These are phyloP conservation scores for Bauhinia variegata DNA, from an alignment of 306 rosid species.

Conservation along the genomic window DNA sequence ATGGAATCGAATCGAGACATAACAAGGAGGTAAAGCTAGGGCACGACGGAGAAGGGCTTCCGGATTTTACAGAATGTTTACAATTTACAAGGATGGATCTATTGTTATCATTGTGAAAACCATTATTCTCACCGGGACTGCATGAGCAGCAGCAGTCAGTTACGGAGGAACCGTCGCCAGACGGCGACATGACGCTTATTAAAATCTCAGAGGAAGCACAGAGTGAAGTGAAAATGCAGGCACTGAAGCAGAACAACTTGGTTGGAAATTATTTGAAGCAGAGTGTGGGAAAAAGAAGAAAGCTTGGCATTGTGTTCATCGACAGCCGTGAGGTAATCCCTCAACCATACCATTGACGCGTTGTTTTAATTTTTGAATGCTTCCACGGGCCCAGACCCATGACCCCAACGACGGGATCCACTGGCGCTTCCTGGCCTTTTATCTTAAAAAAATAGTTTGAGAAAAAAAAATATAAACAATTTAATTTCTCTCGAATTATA, in stretches of 20 bases:
- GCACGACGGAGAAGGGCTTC: conserved; percentile 33
- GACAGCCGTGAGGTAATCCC: neutral
- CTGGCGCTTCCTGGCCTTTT: too few species aligned
- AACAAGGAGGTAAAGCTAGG: conserved; percentile 36
- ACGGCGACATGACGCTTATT: conserved; percentile 55
- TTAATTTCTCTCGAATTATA: too few species aligned
- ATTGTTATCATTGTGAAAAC: conserved; percentile 23
- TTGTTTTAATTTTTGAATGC: too few species aligned
- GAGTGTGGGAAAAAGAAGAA: neutral
- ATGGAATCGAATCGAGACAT: conserved; percentile 39
- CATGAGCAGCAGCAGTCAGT: conserved; percentile 38
- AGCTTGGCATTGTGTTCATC: neutral
- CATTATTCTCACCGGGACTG: conserved; percentile 29
- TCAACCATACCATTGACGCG: conserved; percentile 4
- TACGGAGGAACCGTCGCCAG: conserved; percentile 35
- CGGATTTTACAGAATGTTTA: conserved; percentile 40
- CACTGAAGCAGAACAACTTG: neutral
- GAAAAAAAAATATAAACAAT: too few species aligned
- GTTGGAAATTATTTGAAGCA: conserved; percentile 17
- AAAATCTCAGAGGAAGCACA: neutral
- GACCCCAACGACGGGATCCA: too few species aligned
- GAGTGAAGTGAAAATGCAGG: neutral
- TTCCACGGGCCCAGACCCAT: too few species aligned
- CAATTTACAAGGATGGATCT: conserved; percentile 33
- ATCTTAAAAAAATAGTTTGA: too few species aligned